Conservation (phyloP, 768 basidiomycete genomes). For the Tricholoma matsutake region DNA sequence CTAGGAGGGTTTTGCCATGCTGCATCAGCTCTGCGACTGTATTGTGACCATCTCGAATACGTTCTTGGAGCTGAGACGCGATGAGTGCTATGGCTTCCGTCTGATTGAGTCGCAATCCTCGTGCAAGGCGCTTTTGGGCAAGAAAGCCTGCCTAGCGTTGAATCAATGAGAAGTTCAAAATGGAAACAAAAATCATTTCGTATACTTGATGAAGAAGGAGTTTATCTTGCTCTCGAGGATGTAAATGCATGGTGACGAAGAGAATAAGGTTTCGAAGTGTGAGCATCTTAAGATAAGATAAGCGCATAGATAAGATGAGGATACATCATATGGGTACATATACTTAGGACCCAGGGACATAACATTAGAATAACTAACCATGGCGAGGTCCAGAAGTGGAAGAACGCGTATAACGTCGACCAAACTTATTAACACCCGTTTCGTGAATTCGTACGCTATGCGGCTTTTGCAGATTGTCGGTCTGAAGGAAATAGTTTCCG, state of each 20-base stretch:
- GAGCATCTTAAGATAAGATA: conserved; percentile 8
- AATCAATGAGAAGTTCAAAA: neutral
- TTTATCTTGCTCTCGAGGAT: conserved; percentile 75
- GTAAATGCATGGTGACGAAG: conserved; percentile 52
- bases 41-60: conserved; percentile 86
- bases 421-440: neutral
- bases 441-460: conserved; percentile 5
- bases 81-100: conserved; percentile 90
- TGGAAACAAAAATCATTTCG: neutral
- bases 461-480: neutral
- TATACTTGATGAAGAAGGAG: conserved; percentile 67
- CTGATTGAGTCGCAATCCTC: conserved; percentile 85
- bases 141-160: conserved; percentile 69
- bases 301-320: conserved; percentile 8
- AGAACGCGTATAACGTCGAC: neutral
- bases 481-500: conserved; percentile 4
- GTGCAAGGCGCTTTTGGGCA: conserved; percentile 91
- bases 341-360: no score
- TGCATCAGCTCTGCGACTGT: conserved; percentile 92
- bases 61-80: conserved; percentile 88
- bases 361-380: neutral
- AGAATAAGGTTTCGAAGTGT: neutral
- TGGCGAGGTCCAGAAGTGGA: neutral
- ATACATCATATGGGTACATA: no score
- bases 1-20: conserved; percentile 83